A percentile compares a stretch with the other conserved stretches of the same genome.
These are phyloP conservation scores for Fusarium lateritium DNA, from an alignment of 2,329 filamentous ascomycete species.

Conservation along the genomic window DNA sequence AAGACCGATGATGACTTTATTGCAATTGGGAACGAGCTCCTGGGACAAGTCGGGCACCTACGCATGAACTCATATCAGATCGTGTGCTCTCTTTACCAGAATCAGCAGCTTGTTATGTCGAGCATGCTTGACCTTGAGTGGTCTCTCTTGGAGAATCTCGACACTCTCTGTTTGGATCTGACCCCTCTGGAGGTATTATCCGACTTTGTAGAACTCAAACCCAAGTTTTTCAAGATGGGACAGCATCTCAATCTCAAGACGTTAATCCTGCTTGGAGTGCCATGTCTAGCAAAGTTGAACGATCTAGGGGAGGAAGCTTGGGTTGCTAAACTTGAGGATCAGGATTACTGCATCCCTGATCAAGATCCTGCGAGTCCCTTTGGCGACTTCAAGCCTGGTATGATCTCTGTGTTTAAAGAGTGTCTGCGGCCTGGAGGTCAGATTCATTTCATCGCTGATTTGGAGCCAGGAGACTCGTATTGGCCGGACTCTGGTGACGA, in stretches of 20 bases:
- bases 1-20: neutral
- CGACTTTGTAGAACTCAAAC: neutral
- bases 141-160: neutral
- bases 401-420: neutral
- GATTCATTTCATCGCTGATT: conserved; percentile 2
- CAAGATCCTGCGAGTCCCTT: neutral
- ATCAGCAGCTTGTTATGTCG: neutral
- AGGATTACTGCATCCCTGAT: neutral
- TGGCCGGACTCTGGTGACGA: neutral
- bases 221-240: neutral
- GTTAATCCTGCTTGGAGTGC: neutral
- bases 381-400: neutral
- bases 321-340: neutral
- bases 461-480: neutral
- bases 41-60: too few relatives aligned
- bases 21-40: neutral
- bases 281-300: neutral
- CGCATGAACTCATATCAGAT: too few relatives aligned
- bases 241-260: neutral
- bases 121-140: neutral
- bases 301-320: neutral
- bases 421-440: conserved; percentile 2
- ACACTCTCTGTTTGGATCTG: conserved; percentile 5
- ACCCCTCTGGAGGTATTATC: too few relatives aligned
- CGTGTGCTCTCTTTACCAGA: neutral